Percentiles rank a stretch among this genome's conserved stretches.
Conservation (phyloP, 345 rosid species). For the Cardamine resedifolia region DNA sequence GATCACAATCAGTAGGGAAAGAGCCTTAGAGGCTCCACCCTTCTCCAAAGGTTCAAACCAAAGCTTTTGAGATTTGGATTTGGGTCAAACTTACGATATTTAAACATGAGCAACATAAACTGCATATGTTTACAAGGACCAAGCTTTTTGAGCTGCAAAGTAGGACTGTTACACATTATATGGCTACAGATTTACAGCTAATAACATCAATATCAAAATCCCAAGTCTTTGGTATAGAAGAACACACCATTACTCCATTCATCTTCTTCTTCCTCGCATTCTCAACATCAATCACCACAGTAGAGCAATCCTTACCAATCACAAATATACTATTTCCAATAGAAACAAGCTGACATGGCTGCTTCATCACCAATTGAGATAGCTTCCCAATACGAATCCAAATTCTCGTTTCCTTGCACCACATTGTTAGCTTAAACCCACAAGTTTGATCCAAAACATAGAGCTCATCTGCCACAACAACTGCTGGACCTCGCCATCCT, state of each 20-base stretch:
- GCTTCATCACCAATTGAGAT: conserved; percentile 56
- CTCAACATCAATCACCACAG: conserved; percentile 60
- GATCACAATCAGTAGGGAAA: too few species aligned
- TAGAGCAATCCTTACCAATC: conserved; percentile 68
- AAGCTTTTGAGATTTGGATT: too few species aligned
- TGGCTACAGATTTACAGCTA: conserved; percentile 48
- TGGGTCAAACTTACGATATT: too few species aligned
- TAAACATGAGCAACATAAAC: too few species aligned
- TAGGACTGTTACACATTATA: conserved; percentile 39
- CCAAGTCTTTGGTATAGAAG: conserved; percentile 58
- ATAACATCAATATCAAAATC: conserved; percentile 38
- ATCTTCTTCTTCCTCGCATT: conserved; percentile 37
- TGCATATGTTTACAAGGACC: background rate
- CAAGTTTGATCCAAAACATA: conserved; percentile 75
- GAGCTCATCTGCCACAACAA: conserved; percentile 56
- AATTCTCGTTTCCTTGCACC: conserved; percentile 55
- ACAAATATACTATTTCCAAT: conserved; percentile 59
- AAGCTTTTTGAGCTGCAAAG: background rate
- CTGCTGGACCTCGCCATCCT: conserved; percentile 88
- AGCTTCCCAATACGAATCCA: conserved; percentile 74
- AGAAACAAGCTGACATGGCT: conserved; percentile 71
- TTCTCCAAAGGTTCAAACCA: too few species aligned
- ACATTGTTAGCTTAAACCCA: conserved; percentile 70
- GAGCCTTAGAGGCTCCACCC: too few species aligned
- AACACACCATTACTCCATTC: conserved; percentile 63